A percentile compares a stretch with the other conserved stretches of the same genome.
phyloP scores from a whole-genome alignment of 179 eudicot species.

The Spergularia azorica region DNA sequence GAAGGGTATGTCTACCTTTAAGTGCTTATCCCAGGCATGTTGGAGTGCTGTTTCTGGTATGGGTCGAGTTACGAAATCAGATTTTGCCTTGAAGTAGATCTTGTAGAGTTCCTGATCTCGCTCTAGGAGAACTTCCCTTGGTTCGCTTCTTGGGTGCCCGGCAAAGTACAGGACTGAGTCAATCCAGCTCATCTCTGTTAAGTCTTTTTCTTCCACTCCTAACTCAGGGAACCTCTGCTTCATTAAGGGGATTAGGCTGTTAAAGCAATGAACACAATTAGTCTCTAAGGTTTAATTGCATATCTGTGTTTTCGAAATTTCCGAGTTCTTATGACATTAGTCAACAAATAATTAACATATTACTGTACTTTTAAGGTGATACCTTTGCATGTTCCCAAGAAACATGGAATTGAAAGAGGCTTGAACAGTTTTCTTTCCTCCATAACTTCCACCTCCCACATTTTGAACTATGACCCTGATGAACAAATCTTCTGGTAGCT shows the following conservation, averaged over 20 bases:
- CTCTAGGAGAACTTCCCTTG: conserved; percentile 31
- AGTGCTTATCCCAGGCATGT: conserved; percentile 25
- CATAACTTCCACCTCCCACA: conserved; percentile 18
- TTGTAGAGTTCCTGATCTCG: conserved; percentile 20
- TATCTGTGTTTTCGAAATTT: too few relatives aligned
- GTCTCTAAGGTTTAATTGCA: background rate
- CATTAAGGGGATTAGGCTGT: conserved; percentile 32
- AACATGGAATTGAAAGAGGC: conserved; percentile 34
- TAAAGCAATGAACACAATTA: background rate
- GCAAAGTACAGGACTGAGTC: conserved; percentile 35
- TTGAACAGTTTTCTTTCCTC: conserved; percentile 30
- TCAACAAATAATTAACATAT: too few relatives aligned
- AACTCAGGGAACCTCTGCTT: conserved; percentile 30
- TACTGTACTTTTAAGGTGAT: background rate
- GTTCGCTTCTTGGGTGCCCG: conserved; percentile 23
- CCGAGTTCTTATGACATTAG: too few relatives aligned
- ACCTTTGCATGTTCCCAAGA: conserved; percentile 33
- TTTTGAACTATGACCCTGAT: conserved; percentile 33
- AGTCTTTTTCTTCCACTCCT: conserved; percentile 26
- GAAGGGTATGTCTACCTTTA: conserved; percentile 22
- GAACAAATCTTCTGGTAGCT: conserved; percentile 34
- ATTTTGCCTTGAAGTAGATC: conserved; percentile 37
- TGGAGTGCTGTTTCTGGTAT: conserved; percentile 31
- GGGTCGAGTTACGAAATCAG: conserved; percentile 28
- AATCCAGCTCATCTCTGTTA: conserved; percentile 36